Conservation (phyloP, 768 basidiomycete genomes). For the Lentinus brumalis region DNA sequence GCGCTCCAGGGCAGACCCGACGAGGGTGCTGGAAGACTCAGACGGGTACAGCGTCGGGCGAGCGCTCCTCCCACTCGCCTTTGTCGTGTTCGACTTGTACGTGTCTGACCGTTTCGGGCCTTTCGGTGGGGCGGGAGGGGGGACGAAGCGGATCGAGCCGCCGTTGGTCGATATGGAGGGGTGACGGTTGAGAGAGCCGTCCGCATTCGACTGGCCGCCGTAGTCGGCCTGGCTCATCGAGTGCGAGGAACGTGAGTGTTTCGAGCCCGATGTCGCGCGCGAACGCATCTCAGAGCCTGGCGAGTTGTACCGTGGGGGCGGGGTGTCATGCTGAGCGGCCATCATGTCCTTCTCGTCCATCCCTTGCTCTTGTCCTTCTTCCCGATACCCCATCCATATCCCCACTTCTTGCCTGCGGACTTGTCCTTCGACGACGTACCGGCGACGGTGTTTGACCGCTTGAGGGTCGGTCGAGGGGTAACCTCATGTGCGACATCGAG, state of each 20-base stretch:
- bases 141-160: not conserved
- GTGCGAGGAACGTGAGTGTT: slow-evolving; percentile 14
- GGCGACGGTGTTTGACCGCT: slow-evolving; percentile 19
- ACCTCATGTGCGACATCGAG: slow-evolving; percentile 26
- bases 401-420: slow-evolving; percentile 38
- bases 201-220: slow-evolving; percentile 3
- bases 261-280: not conserved
- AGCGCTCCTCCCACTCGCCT: slow-evolving; percentile 26
- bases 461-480: slow-evolving; percentile 20
- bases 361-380: slow-evolving; percentile 43
- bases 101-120: slow-evolving; percentile 24
- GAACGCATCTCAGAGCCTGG: slow-evolving; percentile 13
- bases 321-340: slow-evolving; percentile 31
- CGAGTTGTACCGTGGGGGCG: slow-evolving; percentile 27
- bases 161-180: slow-evolving; percentile 9
- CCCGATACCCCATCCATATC: slow-evolving; percentile 69
- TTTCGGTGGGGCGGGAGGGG: slow-evolving; percentile 16
- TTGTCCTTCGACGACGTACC: slow-evolving; percentile 12
- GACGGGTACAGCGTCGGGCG: slow-evolving; percentile 50
- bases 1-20: slow-evolving; percentile 72
- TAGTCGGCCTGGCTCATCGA: not conserved
- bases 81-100: slow-evolving; percentile 22
- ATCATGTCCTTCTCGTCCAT: slow-evolving; percentile 35
- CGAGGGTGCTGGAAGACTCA: slow-evolving; percentile 70
- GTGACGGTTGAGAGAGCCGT: slow-evolving; percentile 7